Evolutionary conservation across 2,329 filamentous ascomycete species (phyloP).

Genomic region (Colletotrichum melonis): DNA sequence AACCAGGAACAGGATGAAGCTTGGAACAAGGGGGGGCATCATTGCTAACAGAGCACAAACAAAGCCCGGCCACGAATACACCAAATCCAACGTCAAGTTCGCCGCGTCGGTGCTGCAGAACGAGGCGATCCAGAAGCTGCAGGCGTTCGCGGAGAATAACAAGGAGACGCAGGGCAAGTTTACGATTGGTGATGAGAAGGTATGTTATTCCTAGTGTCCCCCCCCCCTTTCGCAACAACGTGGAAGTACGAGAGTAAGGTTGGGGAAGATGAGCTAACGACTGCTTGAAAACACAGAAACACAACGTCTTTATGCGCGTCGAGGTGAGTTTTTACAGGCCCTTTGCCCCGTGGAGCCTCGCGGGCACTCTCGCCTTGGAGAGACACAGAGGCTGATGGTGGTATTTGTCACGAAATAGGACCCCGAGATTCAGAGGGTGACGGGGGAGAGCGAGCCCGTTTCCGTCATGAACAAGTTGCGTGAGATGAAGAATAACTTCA

Average conservation of each 20-base stretch:
- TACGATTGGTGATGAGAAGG: conserved; percentile 98
- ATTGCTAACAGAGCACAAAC: neutral
- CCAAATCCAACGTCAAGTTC: conserved; percentile 96
- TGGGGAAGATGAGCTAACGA: neutral
- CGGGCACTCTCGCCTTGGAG: neutral
- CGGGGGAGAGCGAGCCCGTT: conserved; percentile 82
- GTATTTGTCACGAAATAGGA: conserved; percentile 62
- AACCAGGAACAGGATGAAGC: no score
- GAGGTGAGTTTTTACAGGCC: conserved; percentile 63
- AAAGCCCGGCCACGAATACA: conserved; percentile 96
- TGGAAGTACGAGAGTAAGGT: no score
- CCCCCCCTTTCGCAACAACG: neutral
- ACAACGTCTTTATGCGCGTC: conserved; percentile 97
- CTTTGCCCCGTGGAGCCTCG: neutral
- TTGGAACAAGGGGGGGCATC: neutral
- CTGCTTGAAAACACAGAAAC: conserved; percentile 64
- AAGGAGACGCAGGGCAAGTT: conserved; percentile 94
- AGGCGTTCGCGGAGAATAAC: conserved; percentile 81
- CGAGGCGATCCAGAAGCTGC: conserved; percentile 80
- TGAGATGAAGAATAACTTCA: conserved; percentile 89
- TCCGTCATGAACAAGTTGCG: conserved; percentile 88
- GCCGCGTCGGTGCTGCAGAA: conserved; percentile 79
- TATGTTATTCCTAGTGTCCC: conserved; percentile 46
- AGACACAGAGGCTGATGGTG: no score
- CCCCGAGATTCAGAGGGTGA: conserved; percentile 84